Evolutionary conservation across 106 monocot species (phyloP), one percentile per base, ranked within the genome.

Genomic region (Posidonia australis): DNA sequence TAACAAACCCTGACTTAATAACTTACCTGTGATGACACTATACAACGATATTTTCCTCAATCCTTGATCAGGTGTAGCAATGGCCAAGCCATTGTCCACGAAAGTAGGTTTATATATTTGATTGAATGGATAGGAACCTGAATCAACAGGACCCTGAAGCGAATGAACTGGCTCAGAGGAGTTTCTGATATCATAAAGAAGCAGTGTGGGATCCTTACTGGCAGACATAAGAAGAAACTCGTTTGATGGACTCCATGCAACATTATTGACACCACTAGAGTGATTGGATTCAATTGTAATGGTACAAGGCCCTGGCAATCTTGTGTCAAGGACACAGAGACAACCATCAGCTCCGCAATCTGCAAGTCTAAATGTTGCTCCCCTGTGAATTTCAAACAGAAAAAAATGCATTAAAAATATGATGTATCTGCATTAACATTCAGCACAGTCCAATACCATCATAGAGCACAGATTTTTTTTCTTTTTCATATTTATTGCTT

Each of bases 121-220:
- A 6, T 11, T 45, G 46, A 44, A 55, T 16, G 13, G 30, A 49
- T 62, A 14, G 14, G 62, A n/a, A 27, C 31, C 59, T 27, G 69
- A 25, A 9, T 67, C 74, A 25, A 59, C 62, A 60, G 74, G 82
- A 26, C 77, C 70, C 32, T 56, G 59, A 23, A 82, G 48, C 13
- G 44, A 46, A 23, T 70, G 70, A 28, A 71, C 22, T 51, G 70
- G 66, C 63, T 66, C 28, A 42, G 48, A n/a, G 17, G 36, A 13
- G 49, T 47, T 66, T 71, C 82, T 81, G 5, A 81, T 70, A 46
- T 81, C 81, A 32, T 77, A 77, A 5, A 81, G 73, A 65, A 69
- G 65, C 14, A 81, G 52, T 51, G 41, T 27, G 5, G 81, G 77
- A 61, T 81, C 77, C 46, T 64, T 77, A 41, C 77, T 70, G 2